These are phyloP conservation scores for Geotrichum citri-aurantii DNA, from an alignment of 1,139 yeast genomes.

Conservation along the genomic window DNA sequence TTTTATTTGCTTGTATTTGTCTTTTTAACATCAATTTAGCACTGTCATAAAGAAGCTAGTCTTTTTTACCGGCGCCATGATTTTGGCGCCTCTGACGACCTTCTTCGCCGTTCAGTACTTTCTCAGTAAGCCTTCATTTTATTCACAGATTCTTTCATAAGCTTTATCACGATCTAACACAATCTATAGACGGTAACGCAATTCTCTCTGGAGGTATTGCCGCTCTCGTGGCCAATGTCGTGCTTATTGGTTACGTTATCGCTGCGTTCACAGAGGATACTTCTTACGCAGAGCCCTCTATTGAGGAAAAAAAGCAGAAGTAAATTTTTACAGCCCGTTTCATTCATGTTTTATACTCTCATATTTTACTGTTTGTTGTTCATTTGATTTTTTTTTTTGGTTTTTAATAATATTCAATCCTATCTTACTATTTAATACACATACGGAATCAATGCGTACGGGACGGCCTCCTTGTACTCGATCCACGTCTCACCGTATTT, in stretches of 20 bases:
- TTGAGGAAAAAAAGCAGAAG: slow-evolving; percentile 35
- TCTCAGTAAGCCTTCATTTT: slow-evolving; percentile 31
- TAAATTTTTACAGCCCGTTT: neutral
- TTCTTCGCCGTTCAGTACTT: slow-evolving; percentile 62
- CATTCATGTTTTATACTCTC: neutral
- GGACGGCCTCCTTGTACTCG: slow-evolving; percentile 72
- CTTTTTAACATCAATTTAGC: slow-evolving; percentile 34
- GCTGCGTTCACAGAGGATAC: slow-evolving; percentile 83
- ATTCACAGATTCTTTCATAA: neutral
- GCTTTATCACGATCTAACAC: neutral
- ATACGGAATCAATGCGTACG: slow-evolving; percentile 85
- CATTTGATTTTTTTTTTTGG: no score
- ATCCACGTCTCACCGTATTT: slow-evolving; percentile 87
- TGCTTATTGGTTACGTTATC: slow-evolving; percentile 75
- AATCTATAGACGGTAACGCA: slow-evolving; percentile 46
- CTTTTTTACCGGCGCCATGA: slow-evolving; percentile 86
- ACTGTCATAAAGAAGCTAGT: slow-evolving; percentile 66
- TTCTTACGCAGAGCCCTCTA: slow-evolving; percentile 34
- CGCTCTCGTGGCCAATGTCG: slow-evolving; percentile 81
- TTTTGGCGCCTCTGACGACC: slow-evolving; percentile 63
- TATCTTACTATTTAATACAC: slow-evolving; percentile 48
- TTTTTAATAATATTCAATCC: neutral
- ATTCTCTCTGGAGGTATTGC: slow-evolving; percentile 84
- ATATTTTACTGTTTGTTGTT: neutral
- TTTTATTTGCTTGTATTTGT: neutral